Evolutionary conservation across 2,329 filamentous ascomycete species (phyloP).

Genomic region (Colletotrichum truncatum): DNA sequence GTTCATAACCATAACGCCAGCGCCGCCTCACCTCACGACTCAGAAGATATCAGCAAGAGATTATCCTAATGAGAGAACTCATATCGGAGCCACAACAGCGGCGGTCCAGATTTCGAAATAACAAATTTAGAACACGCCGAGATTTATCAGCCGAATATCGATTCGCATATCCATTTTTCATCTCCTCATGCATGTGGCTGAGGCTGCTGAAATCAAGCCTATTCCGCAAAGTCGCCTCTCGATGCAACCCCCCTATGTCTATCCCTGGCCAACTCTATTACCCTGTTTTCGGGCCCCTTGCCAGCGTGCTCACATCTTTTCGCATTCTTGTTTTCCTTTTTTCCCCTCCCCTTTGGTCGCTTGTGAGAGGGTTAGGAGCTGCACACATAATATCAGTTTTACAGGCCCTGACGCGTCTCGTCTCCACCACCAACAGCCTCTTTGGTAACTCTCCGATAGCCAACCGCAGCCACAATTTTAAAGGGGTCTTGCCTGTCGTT

Average conservation of each 20-base stretch:
- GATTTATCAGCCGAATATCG: slow-evolving; percentile 21
- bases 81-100: slow-evolving; percentile 6
- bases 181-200: slow-evolving; percentile 21
- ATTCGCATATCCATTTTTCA: slow-evolving; percentile 22
- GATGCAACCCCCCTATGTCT: slow-evolving; percentile 21
- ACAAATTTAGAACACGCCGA: slow-evolving; percentile 27
- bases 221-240: neutral
- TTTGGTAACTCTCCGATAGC: neutral
- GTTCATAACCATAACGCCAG: neutral
- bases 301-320: neutral
- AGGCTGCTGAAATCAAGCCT: neutral
- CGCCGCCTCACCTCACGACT: neutral
- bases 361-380: neutral
- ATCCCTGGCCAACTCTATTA: slow-evolving; percentile 5
- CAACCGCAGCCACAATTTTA: slow-evolving; percentile 6
- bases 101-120: slow-evolving; percentile 4
- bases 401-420: slow-evolving; percentile 15
- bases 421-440: slow-evolving; percentile 13
- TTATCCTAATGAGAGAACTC: slow-evolving; percentile 15
- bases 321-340: slow-evolving; percentile 4
- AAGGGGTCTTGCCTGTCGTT: neutral
- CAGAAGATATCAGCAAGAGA: neutral
- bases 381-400: slow-evolving; percentile 1
- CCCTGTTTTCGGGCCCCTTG: neutral
- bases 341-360: neutral